Evolutionary conservation across 129 eudicot species (phyloP).

Genomic region (Arctium minus): DNA sequence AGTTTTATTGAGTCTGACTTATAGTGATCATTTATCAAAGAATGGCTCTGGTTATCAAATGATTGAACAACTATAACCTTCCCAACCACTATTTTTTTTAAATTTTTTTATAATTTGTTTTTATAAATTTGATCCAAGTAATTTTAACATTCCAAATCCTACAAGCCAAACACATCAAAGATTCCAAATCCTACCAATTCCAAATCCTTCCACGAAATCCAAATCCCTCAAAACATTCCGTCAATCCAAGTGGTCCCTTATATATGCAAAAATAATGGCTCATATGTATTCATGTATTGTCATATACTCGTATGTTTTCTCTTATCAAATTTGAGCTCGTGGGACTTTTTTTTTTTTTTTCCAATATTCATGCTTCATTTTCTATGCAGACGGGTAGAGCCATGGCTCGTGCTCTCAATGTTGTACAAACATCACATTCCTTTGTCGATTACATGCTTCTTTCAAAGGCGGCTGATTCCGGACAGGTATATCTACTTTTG

Average conservation of each 20-base stretch:
- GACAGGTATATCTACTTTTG: conserved; percentile 50
- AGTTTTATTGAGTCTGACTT: no score
- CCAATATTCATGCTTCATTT: neutral
- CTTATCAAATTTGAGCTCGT: neutral
- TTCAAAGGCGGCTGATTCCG: conserved; percentile 63
- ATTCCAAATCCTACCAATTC: no score
- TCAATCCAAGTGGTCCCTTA: neutral
- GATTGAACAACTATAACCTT: no score
- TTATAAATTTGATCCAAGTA: no score
- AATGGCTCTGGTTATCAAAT: no score
- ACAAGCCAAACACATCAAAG: no score
- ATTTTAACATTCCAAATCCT: no score
- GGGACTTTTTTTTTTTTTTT: neutral
- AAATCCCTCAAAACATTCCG: no score
- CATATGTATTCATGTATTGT: neutral
- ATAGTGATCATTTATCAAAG: no score
- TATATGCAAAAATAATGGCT: neutral
- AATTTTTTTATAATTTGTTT: no score
- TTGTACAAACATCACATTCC: conserved; percentile 77
- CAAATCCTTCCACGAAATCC: no score
- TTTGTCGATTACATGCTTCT: conserved; percentile 78
- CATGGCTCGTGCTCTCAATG: conserved; percentile 80
- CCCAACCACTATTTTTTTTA: no score
- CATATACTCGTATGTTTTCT: neutral
- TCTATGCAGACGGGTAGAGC: conserved; percentile 64